These are phyloP conservation scores for Colletotrichum filicis DNA, from an alignment of 2,329 filamentous ascomycete genomes.

Conservation along the genomic window DNA sequence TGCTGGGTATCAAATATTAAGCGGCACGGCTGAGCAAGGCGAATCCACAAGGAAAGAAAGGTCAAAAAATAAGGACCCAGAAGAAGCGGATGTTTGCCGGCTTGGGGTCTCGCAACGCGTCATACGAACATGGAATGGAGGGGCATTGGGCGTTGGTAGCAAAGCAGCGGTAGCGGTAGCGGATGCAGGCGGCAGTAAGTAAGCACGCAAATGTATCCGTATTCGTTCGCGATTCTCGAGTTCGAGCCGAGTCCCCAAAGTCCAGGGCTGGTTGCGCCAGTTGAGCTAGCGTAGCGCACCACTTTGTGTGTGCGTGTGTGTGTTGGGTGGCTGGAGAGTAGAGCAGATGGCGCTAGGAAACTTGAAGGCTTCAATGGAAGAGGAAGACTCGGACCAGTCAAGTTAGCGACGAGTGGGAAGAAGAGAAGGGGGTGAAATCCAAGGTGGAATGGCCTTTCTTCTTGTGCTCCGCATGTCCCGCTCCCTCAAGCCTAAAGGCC, in stretches of 20 bases:
- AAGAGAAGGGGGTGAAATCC: slow-evolving; percentile 10
- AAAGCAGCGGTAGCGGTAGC: not conserved
- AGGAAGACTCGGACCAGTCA: not conserved
- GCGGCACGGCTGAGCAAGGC: slow-evolving; percentile 3
- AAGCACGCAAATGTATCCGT: not conserved
- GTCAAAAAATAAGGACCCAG: slow-evolving; percentile 4
- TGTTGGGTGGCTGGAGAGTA: not conserved
- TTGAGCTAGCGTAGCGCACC: not conserved
- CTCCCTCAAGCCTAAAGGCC: slow-evolving; percentile 3
- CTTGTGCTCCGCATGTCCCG: slow-evolving; percentile 35
- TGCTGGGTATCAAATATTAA: slow-evolving; percentile 11
- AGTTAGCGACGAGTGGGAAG: not conserved
- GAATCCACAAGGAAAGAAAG: not conserved
- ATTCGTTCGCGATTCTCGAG: not conserved
- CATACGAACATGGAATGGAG: slow-evolving; percentile 24
- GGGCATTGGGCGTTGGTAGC: slow-evolving; percentile 11
- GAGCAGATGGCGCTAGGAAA: not conserved
- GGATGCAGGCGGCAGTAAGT: not conserved
- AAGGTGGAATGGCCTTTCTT: slow-evolving; percentile 29
- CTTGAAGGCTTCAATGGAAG: not conserved
- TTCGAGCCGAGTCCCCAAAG: not conserved
- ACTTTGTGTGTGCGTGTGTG: not conserved
- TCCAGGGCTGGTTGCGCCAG: not conserved
- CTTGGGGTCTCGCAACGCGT: slow-evolving; percentile 29
- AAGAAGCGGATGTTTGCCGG: slow-evolving; percentile 28